Conservation (phyloP, 2,329 filamentous ascomycete genomes). For the Penicillium sp. region DNA sequence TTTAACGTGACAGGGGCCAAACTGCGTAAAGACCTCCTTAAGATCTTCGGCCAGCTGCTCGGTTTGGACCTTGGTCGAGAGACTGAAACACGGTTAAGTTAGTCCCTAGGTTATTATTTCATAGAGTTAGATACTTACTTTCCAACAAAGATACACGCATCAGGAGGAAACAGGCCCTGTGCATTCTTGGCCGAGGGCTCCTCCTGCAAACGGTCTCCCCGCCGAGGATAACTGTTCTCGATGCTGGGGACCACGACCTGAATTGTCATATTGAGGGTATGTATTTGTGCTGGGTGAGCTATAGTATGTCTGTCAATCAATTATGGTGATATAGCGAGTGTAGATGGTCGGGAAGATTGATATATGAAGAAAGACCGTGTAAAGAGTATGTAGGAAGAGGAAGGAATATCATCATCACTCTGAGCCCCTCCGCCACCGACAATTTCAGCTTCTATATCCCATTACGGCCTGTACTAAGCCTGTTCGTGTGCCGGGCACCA, state of each 20-base stretch:
- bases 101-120: constrained; percentile 1
- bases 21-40: constrained; percentile 28
- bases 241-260: background rate
- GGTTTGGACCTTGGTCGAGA: constrained; percentile 22
- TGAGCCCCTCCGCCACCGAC: background rate
- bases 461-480: constrained; percentile 1
- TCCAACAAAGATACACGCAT: constrained; percentile 38
- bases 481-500: background rate
- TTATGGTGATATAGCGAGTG: background rate
- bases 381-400: background rate
- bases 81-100: constrained; percentile 21
- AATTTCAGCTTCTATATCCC: background rate
- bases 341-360: background rate
- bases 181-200: constrained; percentile 31
- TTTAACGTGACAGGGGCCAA: constrained; percentile 36
- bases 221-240: constrained; percentile 12
- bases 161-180: constrained; percentile 36
- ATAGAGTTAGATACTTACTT: constrained; percentile 29
- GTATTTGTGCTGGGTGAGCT: background rate
- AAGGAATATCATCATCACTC: background rate
- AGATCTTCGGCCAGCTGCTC: constrained; percentile 30
- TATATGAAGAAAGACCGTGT: constrained; percentile 3
- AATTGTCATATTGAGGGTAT: constrained; percentile 4
- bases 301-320: background rate
- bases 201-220: constrained; percentile 28